These are phyloP conservation scores for Neurospora sp. DNA, from an alignment of 495 filamentous ascomycete species.

Conservation along the genomic window DNA sequence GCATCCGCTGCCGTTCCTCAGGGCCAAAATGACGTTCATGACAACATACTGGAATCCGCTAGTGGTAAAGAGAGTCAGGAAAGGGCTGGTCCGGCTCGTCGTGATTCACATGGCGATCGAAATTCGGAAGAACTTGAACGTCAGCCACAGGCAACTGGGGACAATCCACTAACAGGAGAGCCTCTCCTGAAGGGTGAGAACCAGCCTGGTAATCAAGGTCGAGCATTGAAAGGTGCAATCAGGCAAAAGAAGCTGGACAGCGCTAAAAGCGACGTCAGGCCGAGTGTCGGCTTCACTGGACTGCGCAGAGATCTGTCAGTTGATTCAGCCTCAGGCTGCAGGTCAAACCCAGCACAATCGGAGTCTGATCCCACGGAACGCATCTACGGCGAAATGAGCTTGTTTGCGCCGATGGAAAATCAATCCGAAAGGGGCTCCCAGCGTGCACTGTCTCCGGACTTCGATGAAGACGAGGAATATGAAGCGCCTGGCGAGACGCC, in stretches of 20 bases:
- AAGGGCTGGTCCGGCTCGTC: background rate
- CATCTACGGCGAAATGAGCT: slow-evolving; percentile 42
- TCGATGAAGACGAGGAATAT: slow-evolving; percentile 16
- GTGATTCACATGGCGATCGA: background rate
- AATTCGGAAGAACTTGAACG: slow-evolving; percentile 13
- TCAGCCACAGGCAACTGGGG: background rate
- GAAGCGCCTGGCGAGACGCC: slow-evolving; percentile 33
- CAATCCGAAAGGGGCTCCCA: slow-evolving; percentile 44
- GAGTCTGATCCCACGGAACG: slow-evolving; percentile 47
- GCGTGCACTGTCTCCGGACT: slow-evolving; percentile 35
- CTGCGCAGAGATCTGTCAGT: slow-evolving; percentile 23
- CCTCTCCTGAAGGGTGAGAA: background rate
- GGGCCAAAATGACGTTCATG: background rate
- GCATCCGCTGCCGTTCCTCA: background rate
- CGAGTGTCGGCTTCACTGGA: slow-evolving; percentile 32
- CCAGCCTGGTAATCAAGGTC: background rate
- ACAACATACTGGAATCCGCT: background rate
- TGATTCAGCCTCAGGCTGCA: slow-evolving; percentile 30
- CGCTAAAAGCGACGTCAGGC: slow-evolving; percentile 21
- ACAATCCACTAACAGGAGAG: background rate
- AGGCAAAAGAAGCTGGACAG: slow-evolving; percentile 9
- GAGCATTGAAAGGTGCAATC: slow-evolving; percentile 1
- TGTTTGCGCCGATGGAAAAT: slow-evolving; percentile 44
- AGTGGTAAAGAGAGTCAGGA: background rate
- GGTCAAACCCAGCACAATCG: slow-evolving; percentile 32